Evolutionary conservation across 441 rosid genomes (phyloP), one percentile per base, ranked within the genome.

Genomic region (Eutrema salsugineum): DNA sequence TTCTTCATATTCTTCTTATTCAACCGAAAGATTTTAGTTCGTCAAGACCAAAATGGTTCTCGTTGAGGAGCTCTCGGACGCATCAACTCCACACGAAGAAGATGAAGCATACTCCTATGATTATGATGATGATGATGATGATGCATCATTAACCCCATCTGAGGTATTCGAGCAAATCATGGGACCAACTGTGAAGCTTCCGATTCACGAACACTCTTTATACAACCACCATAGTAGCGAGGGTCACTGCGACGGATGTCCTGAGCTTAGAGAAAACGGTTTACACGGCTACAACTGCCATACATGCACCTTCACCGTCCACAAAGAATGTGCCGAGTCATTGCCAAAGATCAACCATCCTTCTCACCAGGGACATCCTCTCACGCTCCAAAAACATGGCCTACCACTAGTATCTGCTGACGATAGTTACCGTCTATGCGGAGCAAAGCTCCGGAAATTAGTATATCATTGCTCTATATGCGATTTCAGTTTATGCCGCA

Each of bases 281-380:
- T 20, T 66, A 8, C 0, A 6, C 1, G 60, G 60, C 49, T 66
- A 66, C 15, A 39, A 0, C 17, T 66, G 70, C 40, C 4, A 16
- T 0, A 24, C 42, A 2, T 64, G 68, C 57, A 22, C 27, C 19
- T n/a, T 66, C 50, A 14, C 14, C 5, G 43, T 15, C 8, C 70
- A 66, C 43, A 67, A 55, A 19, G 72, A 54, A 11, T 67, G 72
- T 43, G 63, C 63, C 1, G 44, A 67, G 11, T 67, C 72, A 30
- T 28, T 53, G 1, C 40, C 8, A 16, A 54, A 67, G 19, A 67
- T 55, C 19, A 67, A 67, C 20, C 63, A 67, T 30, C 53, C 62
- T 8, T 54, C 72, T 53, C 72, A 67, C 43, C 19, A 10, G 43
- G 49, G 71, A 68, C 72, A 68, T 55, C 32, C 54, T 56, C 64